Evolutionary conservation across 2,329 filamentous ascomycete genomes (phyloP), one percentile per base, ranked within the genome.

Genomic region (Hypoxylon sp.): DNA sequence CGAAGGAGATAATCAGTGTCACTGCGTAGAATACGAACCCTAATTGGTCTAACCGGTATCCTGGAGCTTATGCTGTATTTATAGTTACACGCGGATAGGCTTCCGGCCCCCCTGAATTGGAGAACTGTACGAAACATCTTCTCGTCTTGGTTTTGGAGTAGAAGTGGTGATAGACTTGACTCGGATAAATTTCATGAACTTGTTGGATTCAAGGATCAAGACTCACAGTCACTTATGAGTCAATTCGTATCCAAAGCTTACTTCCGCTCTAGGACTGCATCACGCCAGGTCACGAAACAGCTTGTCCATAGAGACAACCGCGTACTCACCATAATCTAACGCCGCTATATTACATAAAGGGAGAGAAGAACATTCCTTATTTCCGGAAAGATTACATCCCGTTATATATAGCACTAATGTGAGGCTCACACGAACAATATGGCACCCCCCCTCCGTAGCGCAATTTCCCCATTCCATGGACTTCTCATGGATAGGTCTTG

Each of bases 1-100:
- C 35, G 35, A 22, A 29, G 55, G 33, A 54, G 42, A 52, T 24
- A 35, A 5, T 17, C 33, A 22, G 48, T 44, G 35, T 19, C 51
- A 61, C 63, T 24, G 29, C 50, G 46, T 17, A 26, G 13, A 42
- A 5, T 2, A n/a, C 6, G 17, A 4, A 19, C 24, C 29, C 19
- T 51, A 2, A 50, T 50, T 59, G 33, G 44, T 3, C 17, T 11
- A 19, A 29, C 17, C 13, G 17, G 22, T 11, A 13, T 1, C 11
- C 3, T 44, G 14, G 19, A 24, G 37, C 54, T 31, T 59, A 48
- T 10, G 8, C 3, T 50, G 19, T 44, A 19, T 55, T 22, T 24
- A 24, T 3, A 42, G 8, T 13, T 50, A 2, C 5, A 35, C 17
- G 42, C 50, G 39, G 61, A 63, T 26, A 22, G 5, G 13, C 6